Base-by-base conservation (phyloP, 1,284 basidiomycete genomes). In the Sporisorium scitamineum region DNA sequence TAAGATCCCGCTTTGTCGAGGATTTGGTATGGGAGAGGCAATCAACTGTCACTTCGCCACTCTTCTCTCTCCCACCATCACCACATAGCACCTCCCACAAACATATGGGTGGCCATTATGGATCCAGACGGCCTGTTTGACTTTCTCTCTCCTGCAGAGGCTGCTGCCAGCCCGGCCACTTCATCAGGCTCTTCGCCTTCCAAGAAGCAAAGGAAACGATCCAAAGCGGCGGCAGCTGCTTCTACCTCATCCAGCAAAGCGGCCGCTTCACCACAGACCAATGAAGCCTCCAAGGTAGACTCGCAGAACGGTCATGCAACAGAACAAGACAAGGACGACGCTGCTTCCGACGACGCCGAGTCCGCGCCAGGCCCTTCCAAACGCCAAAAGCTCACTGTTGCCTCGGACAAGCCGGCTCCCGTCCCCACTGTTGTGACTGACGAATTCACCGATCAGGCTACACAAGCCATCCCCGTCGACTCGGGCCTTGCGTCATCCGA, bases 61-160 rank as follows among this genome's bases (percentile, higher is more conserved):
- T 32, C 45, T 16, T 42, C 54, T 20, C n/a, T n/a, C 26, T n/a
- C 4, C 27, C 41, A 22, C 39, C 26, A 32, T 34, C 54, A 54
- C 50, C 66, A 42, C 53, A 45, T 24, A 51, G 34, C 45, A 42
- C 39, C 39, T 42, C 29, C 31, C 29, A n/a, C 29, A 4, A 6
- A 37, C 18, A 45, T 9, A 14, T 0, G 11, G 41, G 26, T 14
- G 26, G 42, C 13, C 42, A 69, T 20, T 37, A 77, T 77, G 75
- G 75, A 77, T 70, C 75, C 75, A 39, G 75, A 77, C 68, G 75
- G 75, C 29, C 68, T 77, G 26, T 77, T 77, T 22, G 75, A 77
- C 52, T 77, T 77, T 47, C 62, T 77, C 42, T 67, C 70, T 22
- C 70, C 75, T 5, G 52, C 65, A 24, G 66, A 70, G 54, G 64